Percentiles rank a stretch among this genome's conserved stretches.
These are phyloP conservation scores for Oryza officinalis DNA, from an alignment of 176 grass and related monocot genomes.

Conservation along the genomic window DNA sequence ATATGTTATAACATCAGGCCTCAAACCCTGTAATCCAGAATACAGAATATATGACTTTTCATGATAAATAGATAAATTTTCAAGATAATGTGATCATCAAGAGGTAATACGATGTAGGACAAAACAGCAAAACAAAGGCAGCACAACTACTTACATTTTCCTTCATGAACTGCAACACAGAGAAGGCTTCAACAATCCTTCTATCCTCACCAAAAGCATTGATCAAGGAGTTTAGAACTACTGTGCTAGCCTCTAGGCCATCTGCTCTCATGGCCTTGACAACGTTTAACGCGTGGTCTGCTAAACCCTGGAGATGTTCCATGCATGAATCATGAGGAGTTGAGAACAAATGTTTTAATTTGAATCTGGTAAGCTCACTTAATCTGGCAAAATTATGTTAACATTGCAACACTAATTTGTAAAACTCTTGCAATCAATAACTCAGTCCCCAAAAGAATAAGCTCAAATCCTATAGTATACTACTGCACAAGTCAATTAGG, in stretches of 20 bases:
- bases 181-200: conserved; percentile 93
- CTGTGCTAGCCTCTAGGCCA: conserved; percentile 74
- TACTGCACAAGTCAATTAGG: not conserved
- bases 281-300: conserved; percentile 89
- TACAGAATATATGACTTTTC: conserved; percentile 12
- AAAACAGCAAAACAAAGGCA: conserved; percentile 7
- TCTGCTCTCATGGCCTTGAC: conserved; percentile 94
- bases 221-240: conserved; percentile 91
- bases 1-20: conserved; percentile 97
- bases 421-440: not conserved
- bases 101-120: conserved; percentile 9
- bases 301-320: conserved; percentile 68
- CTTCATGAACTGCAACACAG: conserved; percentile 90
- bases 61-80: conserved; percentile 7
- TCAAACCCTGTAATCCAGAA: conserved; percentile 62
- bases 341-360: conserved; percentile 17
- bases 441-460: not conserved
- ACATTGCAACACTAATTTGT: not conserved
- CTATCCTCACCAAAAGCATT: conserved; percentile 96
- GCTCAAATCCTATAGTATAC: not conserved
- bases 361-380: conserved; percentile 1
- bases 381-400: not conserved
- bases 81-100: not conserved
- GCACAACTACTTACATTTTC: conserved; percentile 73
- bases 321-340: conserved; percentile 25